Evolutionary conservation across 768 basidiomycete genomes (phyloP), one percentile per base, ranked within the genome.

Genomic region (Boletus pseudopeckii): DNA sequence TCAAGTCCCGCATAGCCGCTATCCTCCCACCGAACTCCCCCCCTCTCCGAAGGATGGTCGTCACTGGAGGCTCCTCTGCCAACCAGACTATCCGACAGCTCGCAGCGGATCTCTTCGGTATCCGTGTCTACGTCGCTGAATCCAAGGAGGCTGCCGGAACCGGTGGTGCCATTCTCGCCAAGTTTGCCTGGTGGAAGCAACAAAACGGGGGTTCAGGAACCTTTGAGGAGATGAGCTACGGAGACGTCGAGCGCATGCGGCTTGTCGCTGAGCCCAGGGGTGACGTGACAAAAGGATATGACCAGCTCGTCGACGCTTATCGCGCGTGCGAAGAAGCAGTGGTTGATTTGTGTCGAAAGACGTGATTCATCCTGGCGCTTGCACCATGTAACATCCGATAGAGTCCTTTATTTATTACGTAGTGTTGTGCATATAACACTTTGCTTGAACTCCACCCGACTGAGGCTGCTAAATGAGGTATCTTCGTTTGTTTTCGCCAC

Each of bases 391-490:
- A 22, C 17, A 30, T 45, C n/a, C 11, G 0, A 45, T 45, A 30
- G 28, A 30, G 44, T 36, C 9, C 4, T 5, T 9, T 32, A 20
- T 30, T 34, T 47, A 47, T 34, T 47, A 47, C 46, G 11, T 47
- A 36, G n/a, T 5, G 14, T 28, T 7, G 10, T 22, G 7, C 22
- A 17, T 24, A 24, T 10, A 5, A 24, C 8, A 34, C 32, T 15
- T 33, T 14, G 8, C 33, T 5, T 6, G 18, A 40, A 20, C 18
- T 5, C 4, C 15, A 7, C 15, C 15, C 34, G 7, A 15, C 13
- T 14, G 14, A 34, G 5, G n/a, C 7, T 17, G 13, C 58, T 60
- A 56, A 55, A 61, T 51, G 59, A 60, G 57, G 60, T 50, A 48
- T 60, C 57, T 38, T 59, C 5, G 46, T 44, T 14, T 42, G 40